These are phyloP conservation scores for Cicer arietinum DNA, from an alignment of 306 rosid species.

Conservation along the genomic window DNA sequence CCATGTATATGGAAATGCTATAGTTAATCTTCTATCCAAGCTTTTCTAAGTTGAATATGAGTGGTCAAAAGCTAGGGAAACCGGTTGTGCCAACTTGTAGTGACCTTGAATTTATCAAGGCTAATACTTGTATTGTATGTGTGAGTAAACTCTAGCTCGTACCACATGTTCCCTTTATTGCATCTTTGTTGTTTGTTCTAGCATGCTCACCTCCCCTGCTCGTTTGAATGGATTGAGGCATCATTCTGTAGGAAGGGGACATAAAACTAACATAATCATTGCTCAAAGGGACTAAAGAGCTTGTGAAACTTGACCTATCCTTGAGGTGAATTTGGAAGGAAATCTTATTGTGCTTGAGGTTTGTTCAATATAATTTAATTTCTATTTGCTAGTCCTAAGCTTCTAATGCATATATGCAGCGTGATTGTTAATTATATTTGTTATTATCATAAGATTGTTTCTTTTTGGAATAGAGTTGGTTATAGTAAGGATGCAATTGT, in stretches of 20 bases:
- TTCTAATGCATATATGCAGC: slow-evolving; percentile 27
- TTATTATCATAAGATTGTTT: background rate
- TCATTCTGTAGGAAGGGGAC: slow-evolving; percentile 70
- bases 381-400: slow-evolving; percentile 32
- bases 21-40: slow-evolving; percentile 67
- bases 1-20: slow-evolving; percentile 72
- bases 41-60: slow-evolving; percentile 79
- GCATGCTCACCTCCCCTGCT: slow-evolving; percentile 36
- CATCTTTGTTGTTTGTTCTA: slow-evolving; percentile 34
- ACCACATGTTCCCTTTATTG: slow-evolving; percentile 27
- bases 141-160: slow-evolving; percentile 59
- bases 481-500: too few relatives aligned
- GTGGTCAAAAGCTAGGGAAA: slow-evolving; percentile 81
- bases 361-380: slow-evolving; percentile 40
- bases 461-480: too few relatives aligned
- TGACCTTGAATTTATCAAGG: slow-evolving; percentile 63
- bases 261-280: slow-evolving; percentile 61
- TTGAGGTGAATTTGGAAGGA: slow-evolving; percentile 82
- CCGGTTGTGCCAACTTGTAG: slow-evolving; percentile 72
- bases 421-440: slow-evolving; percentile 30
- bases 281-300: slow-evolving; percentile 61
- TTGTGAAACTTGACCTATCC: slow-evolving; percentile 75
- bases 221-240: slow-evolving; percentile 38
- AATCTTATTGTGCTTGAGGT: slow-evolving; percentile 80
- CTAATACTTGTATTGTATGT: slow-evolving; percentile 77